phyloP scores from a whole-genome alignment of 2,329 filamentous ascomycete genomes.

The Stagonosporopsis chrysanthemi region DNA sequence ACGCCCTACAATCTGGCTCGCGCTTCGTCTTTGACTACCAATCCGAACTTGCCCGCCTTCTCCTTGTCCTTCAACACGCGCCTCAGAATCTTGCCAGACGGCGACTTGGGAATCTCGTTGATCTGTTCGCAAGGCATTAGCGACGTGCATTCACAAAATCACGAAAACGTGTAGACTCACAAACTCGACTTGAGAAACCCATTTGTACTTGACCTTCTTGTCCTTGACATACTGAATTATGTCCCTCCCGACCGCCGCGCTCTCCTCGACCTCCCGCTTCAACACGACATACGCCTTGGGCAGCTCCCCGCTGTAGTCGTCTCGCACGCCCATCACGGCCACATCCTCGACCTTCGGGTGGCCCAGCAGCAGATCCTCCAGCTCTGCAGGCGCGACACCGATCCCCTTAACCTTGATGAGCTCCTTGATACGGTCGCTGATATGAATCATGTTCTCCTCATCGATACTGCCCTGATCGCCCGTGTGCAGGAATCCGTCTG shows the following conservation, averaged over 20 bases:
- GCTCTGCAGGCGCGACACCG: conserved; percentile 67
- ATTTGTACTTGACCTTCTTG: conserved; percentile 58
- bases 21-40: conserved; percentile 34
- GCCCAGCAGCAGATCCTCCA: conserved; percentile 68
- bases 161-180: conserved; percentile 9
- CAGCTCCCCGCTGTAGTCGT: conserved; percentile 61
- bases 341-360: conserved; percentile 65
- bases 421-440: conserved; percentile 70
- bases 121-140: conserved; percentile 2
- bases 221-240: conserved; percentile 54
- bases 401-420: conserved; percentile 74
- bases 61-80: conserved; percentile 54
- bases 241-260: conserved; percentile 48
- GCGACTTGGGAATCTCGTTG: conserved; percentile 54
- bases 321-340: conserved; percentile 62
- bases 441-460: conserved; percentile 63
- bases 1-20: conserved; percentile 51
- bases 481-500: conserved; percentile 64
- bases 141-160: not conserved
- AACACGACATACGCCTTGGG: conserved; percentile 56
- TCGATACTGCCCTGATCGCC: conserved; percentile 66
- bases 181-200: conserved; percentile 56
- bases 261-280: conserved; percentile 43
- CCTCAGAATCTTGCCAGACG: conserved; percentile 58
- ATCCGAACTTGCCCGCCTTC: conserved; percentile 30